A percentile compares a stretch with the other conserved stretches of the same genome.
These are phyloP conservation scores for Syzygium malaccense DNA, from an alignment of 441 rosid genomes.

Conservation along the genomic window DNA sequence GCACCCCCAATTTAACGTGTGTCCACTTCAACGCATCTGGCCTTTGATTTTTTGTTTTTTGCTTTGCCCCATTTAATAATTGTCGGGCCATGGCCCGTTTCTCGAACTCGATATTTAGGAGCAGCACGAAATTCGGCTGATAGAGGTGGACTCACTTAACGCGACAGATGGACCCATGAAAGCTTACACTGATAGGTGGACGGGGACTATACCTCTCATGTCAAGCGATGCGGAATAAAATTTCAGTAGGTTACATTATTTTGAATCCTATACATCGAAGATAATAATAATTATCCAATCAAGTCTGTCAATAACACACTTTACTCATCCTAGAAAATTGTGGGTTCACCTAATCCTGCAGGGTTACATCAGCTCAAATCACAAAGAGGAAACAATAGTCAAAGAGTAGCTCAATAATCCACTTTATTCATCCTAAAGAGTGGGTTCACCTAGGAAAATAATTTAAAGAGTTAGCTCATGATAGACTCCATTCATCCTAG, in stretches of 20 bases:
- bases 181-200: fast-evolving
- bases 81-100: not conserved
- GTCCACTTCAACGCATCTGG: not conserved
- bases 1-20: not conserved
- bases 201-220: fast-evolving
- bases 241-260: not conserved
- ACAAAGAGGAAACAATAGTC: not conserved
- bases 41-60: not conserved
- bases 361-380: not conserved
- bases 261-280: not conserved
- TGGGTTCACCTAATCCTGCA: not conserved
- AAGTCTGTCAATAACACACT: not conserved
- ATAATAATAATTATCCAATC: not conserved
- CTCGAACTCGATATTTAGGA: not conserved
- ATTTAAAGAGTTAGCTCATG: not conserved
- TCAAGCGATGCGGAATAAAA: fast-evolving
- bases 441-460: not conserved
- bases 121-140: fast-evolving
- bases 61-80: not conserved
- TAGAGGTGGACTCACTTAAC: not conserved
- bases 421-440: not conserved
- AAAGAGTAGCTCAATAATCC: not conserved
- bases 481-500: not conserved
- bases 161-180: fast-evolving
- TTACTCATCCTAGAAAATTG: not conserved